phyloP scores from a whole-genome alignment of 1,284 basidiomycete species.

The Marasmius tenuissimus region DNA sequence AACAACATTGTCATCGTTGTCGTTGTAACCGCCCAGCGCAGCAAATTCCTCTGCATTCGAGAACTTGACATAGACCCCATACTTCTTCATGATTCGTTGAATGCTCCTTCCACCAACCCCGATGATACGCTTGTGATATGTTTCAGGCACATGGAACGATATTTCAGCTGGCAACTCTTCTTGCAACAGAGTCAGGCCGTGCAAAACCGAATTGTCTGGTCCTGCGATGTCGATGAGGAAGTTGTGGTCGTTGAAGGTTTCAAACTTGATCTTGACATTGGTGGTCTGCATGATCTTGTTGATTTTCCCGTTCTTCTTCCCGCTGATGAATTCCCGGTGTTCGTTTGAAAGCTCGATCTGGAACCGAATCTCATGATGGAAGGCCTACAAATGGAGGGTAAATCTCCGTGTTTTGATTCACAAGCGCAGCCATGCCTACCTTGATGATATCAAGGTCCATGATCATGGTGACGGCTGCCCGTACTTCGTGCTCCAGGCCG shows the following conservation, averaged over 20 bases:
- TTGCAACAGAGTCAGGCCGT: constrained; percentile 88
- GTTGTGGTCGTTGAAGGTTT: constrained; percentile 98
- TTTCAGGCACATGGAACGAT: constrained; percentile 98
- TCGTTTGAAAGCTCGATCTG: constrained; percentile 98
- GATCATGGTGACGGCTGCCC: constrained; percentile 83
- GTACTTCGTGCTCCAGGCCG: constrained; percentile 92
- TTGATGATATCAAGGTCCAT: constrained; percentile 91
- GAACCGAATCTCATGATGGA: constrained; percentile 97
- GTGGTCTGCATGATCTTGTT: constrained; percentile 98
- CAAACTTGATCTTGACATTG: constrained; percentile 98
- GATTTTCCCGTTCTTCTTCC: constrained; percentile 98
- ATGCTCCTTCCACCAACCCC: constrained; percentile 98
- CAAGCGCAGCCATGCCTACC: constrained; percentile 38
- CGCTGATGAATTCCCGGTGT: constrained; percentile 97
- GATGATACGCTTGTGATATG: constrained; percentile 99
- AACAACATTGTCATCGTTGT: constrained; percentile 98
- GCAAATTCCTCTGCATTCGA: constrained; percentile 98
- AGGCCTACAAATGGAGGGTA: constrained; percentile 51
- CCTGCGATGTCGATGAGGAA: constrained; percentile 95
- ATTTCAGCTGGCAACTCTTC: constrained; percentile 99
- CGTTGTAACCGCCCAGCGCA: constrained; percentile 90
- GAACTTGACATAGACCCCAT: constrained; percentile 99
- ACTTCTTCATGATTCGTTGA: constrained; percentile 99
- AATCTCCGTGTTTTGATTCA: background rate
- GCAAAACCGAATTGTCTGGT: constrained; percentile 79